phyloP scores from a whole-genome alignment of 2,329 filamentous ascomycete species.

The Xylariaceae sp. region DNA sequence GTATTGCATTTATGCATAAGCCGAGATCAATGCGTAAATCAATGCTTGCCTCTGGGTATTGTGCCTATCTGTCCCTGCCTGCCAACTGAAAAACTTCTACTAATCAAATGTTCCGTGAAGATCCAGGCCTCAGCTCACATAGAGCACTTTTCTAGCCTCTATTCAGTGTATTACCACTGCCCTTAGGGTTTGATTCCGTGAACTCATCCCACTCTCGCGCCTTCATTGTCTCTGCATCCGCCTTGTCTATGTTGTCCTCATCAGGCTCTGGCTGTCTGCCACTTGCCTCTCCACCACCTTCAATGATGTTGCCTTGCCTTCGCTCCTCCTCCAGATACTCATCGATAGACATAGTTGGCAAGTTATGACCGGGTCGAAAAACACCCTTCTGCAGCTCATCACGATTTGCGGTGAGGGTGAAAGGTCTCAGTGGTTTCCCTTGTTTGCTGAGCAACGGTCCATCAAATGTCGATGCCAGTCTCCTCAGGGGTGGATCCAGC shows the following conservation, averaged over 20 bases:
- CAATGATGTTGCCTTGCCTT: slow-evolving; percentile 79
- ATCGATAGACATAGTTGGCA: slow-evolving; percentile 97
- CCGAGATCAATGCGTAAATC: too few relatives aligned
- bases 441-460: slow-evolving; percentile 73
- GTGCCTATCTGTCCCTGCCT: too few relatives aligned
- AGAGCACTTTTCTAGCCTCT: slow-evolving; percentile 44
- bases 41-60: too few relatives aligned
- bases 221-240: slow-evolving; percentile 88
- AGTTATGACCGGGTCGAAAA: slow-evolving; percentile 84
- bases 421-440: slow-evolving; percentile 85
- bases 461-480: slow-evolving; percentile 44
- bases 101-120: too few relatives aligned
- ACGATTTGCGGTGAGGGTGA: slow-evolving; percentile 76
- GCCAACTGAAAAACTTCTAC: too few relatives aligned
- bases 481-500: slow-evolving; percentile 61
- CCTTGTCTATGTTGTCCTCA: slow-evolving; percentile 86
- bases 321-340: slow-evolving; percentile 94
- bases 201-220: slow-evolving; percentile 95
- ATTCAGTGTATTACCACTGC: slow-evolving; percentile 78
- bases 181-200: slow-evolving; percentile 81
- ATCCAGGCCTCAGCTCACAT: too few relatives aligned
- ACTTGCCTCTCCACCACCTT: slow-evolving; percentile 79
- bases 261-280: slow-evolving; percentile 67
- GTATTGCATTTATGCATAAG: too few relatives aligned
- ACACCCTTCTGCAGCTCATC: slow-evolving; percentile 74